These are phyloP conservation scores for Graphilbum ipis-grandicollis DNA, from an alignment of 2,329 filamentous ascomycete genomes.

Conservation along the genomic window DNA sequence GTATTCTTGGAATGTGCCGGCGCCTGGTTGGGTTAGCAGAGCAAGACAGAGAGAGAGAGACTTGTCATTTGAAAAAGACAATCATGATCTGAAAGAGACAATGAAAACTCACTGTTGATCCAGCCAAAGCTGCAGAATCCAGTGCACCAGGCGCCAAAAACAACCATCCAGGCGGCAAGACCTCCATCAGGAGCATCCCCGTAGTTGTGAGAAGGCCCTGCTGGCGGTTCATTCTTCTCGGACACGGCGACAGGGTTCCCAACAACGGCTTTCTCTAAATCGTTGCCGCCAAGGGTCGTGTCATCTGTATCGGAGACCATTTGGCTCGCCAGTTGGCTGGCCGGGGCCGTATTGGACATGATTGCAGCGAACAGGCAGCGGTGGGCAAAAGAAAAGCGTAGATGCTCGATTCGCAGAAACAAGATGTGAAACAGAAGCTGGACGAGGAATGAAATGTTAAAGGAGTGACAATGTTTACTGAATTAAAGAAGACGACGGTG, in stretches of 20 bases:
- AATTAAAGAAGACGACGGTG: too few relatives aligned
- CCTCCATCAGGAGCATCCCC: conserved; percentile 11
- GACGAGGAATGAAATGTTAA: too few relatives aligned
- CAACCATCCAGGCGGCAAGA: conserved; percentile 19
- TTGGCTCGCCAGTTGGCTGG: not conserved
- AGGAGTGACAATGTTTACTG: too few relatives aligned
- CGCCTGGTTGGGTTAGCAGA: conserved; percentile 10
- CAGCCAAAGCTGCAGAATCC: conserved; percentile 24
- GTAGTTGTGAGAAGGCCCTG: not conserved
- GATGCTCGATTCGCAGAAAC: too few relatives aligned
- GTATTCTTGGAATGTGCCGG: conserved; percentile 40
- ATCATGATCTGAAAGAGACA: not conserved
- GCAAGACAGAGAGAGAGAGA: not conserved
- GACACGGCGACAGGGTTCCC: not conserved
- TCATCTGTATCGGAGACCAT: not conserved
- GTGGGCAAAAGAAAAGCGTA: too few relatives aligned
- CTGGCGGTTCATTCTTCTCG: not conserved
- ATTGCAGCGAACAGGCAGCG: too few relatives aligned
- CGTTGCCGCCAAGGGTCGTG: not conserved
- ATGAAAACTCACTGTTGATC: conserved; percentile 15
- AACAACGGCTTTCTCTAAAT: not conserved
- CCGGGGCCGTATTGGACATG: too few relatives aligned
- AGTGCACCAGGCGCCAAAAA: conserved; percentile 22
- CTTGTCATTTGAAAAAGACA: not conserved
- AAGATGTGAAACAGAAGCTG: too few relatives aligned